These are phyloP conservation scores for Lunasporangiospora selenospora DNA, from an alignment of 192 early-diverging fungal genomes.

Conservation along the genomic window DNA sequence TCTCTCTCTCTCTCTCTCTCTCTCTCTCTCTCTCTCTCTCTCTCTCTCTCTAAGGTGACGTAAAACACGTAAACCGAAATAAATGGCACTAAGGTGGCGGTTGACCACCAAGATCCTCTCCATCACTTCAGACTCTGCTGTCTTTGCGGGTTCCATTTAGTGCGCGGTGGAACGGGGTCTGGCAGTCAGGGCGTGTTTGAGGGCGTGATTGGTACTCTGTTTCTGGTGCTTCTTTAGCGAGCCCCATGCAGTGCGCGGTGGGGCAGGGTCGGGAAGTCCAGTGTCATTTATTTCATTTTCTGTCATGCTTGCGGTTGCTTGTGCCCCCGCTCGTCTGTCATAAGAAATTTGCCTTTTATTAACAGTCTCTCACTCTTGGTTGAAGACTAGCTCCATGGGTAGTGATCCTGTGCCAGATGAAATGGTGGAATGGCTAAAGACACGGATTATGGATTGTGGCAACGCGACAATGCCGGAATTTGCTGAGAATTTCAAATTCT, in stretches of 20 bases:
- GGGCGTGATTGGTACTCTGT: background rate
- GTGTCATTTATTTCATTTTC: constrained; percentile 8
- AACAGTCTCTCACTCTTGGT: no score
- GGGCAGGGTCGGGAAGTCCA: constrained; percentile 16
- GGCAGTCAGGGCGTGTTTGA: constrained; percentile 1
- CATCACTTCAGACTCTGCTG: constrained; percentile 7
- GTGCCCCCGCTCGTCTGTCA: no score
- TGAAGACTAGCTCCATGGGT: no score
- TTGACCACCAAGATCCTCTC: background rate
- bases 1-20: no score
- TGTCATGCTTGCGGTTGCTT: background rate
- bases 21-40: no score
- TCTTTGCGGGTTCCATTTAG: constrained; percentile 10
- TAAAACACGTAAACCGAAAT: constrained; percentile 2
- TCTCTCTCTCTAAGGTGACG: constrained; percentile 4
- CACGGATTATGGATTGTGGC: background rate
- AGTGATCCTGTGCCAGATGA: background rate
- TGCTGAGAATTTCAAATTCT: constrained; percentile 1
- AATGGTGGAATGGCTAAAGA: constrained; percentile 3
- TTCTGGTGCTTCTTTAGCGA: constrained; percentile 1
- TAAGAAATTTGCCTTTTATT: no score
- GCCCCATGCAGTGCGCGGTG: background rate
- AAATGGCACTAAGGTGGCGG: constrained; percentile 10
- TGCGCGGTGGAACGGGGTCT: constrained; percentile 14
- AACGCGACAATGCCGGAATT: constrained; percentile 6